phyloP scores from a whole-genome alignment of 2,329 filamentous ascomycete species.

The Stemphylium lycopersici region DNA sequence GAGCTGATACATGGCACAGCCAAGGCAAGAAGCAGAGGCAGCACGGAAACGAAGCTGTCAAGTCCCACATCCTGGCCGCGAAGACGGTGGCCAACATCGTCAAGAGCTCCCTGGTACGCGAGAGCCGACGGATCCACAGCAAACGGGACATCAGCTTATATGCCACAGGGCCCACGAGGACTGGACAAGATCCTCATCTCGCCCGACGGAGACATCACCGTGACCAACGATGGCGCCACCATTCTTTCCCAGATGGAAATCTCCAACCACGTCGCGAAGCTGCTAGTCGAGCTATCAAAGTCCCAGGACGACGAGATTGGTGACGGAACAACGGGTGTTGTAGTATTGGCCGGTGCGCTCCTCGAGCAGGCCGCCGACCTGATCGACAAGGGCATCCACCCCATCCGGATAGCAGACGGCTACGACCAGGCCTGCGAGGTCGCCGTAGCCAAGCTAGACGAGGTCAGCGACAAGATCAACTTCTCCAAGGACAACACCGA shows the following conservation, averaged over 20 bases:
- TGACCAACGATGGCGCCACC: conserved; percentile 98
- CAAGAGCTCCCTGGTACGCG: conserved; percentile 81
- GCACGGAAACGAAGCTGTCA: conserved; percentile 95
- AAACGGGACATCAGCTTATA: conserved; percentile 14
- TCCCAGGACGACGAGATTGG: conserved; percentile 99
- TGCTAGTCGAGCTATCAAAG: conserved; percentile 95
- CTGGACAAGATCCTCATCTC: conserved; percentile 99
- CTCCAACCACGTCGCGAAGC: conserved; percentile 95
- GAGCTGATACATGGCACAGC: conserved; percentile 57
- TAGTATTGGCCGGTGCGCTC: conserved; percentile 91
- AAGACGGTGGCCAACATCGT: conserved; percentile 96
- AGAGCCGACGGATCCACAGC: not conserved
- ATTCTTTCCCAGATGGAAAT: conserved; percentile 99
- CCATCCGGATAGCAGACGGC: conserved; percentile 96
- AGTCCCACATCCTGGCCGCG: conserved; percentile 96
- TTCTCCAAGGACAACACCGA: conserved; percentile 80
- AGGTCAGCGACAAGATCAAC: conserved; percentile 87
- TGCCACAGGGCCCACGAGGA: conserved; percentile 76
- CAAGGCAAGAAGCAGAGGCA: conserved; percentile 98
- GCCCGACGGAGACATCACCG: conserved; percentile 96
- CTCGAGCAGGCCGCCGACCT: conserved; percentile 96
- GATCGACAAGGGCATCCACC: conserved; percentile 99
- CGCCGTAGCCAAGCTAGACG: conserved; percentile 88
- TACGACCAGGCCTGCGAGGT: conserved; percentile 98
- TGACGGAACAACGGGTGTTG: conserved; percentile 96